Percentiles rank a stretch among this genome's conserved stretches.
Conservation (phyloP, 139 green algal species). For the Coelastrella sp. region DNA sequence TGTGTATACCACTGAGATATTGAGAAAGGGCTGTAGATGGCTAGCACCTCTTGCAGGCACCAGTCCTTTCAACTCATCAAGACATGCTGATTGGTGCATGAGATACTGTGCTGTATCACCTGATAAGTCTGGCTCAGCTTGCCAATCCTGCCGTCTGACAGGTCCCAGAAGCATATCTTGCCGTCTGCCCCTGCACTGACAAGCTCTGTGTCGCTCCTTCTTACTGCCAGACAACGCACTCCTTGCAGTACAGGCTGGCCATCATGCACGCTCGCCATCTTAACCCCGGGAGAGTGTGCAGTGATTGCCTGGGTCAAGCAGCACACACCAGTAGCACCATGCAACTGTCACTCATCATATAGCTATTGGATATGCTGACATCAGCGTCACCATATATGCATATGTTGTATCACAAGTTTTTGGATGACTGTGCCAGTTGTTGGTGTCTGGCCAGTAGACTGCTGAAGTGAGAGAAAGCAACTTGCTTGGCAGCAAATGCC, state of each 20-base stretch:
- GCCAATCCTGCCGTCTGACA: constrained; percentile 54
- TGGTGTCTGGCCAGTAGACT: too few species aligned
- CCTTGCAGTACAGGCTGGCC: constrained; percentile 58
- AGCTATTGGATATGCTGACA: not conserved
- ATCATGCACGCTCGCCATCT: constrained; percentile 57
- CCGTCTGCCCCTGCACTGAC: constrained; percentile 66
- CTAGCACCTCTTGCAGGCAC: not conserved
- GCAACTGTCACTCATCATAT: not conserved
- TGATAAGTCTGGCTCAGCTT: constrained; percentile 60
- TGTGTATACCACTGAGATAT: too few species aligned
- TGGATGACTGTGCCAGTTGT: too few species aligned
- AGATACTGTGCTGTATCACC: constrained; percentile 35
- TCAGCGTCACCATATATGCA: not conserved
- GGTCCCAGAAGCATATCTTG: constrained; percentile 62
- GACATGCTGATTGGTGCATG: too few species aligned
- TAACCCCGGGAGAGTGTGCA: constrained; percentile 60
- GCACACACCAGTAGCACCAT: too few species aligned
- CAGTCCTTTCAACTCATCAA: not conserved
- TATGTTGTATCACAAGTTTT: not conserved
- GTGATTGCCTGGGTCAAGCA: constrained; percentile 49
- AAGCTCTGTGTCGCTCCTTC: constrained; percentile 65
- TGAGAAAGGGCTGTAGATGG: too few species aligned
- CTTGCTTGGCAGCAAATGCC: too few species aligned
- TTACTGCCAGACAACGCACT: constrained; percentile 63
- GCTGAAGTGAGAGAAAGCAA: too few species aligned